Conservation (phyloP, 2,329 filamentous ascomycete species). For the Aspergillus neoniger region DNA sequence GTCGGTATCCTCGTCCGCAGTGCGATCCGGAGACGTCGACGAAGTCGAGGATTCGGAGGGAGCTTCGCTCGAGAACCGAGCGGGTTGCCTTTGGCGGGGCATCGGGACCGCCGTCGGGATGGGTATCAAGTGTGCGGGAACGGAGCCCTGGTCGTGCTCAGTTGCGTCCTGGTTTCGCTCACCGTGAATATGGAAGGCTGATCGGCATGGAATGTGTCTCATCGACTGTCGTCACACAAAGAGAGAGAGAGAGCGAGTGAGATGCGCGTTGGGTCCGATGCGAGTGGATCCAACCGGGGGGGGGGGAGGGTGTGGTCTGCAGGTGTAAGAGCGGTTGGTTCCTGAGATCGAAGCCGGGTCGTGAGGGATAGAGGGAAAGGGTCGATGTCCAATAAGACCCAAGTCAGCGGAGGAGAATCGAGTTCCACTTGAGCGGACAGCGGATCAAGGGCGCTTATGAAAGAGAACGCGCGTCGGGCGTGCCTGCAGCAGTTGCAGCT, state of each 20-base stretch:
- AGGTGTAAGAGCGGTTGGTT: neutral
- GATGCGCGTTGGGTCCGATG: neutral
- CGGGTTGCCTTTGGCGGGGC: slow-evolving; percentile 39
- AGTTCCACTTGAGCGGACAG: slow-evolving; percentile 2
- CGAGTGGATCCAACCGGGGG: slow-evolving; percentile 2
- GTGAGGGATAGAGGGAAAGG: neutral
- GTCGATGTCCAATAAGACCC: neutral
- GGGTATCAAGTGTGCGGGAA: slow-evolving; percentile 3
- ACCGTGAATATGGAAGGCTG: slow-evolving; percentile 1
- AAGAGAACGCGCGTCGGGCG: slow-evolving; percentile 22
- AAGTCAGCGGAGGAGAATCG: neutral
- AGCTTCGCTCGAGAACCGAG: slow-evolving; percentile 42
- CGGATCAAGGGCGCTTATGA: slow-evolving; percentile 13
- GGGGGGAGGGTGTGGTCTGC: neutral
- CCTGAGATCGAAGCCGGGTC: neutral
- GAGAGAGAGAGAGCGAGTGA: too few species aligned
- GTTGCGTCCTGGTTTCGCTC: slow-evolving; percentile 11
- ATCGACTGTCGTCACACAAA: neutral
- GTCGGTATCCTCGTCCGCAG: slow-evolving; percentile 86
- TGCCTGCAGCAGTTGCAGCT: slow-evolving; percentile 19
- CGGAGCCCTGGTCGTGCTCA: slow-evolving; percentile 6
- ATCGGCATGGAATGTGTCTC: slow-evolving; percentile 16
- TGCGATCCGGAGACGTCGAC: slow-evolving; percentile 52
- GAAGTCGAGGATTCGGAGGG: slow-evolving; percentile 48
- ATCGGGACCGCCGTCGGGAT: slow-evolving; percentile 25